Evolutionary conservation across 108 stramenopile genomes (phyloP).

Genomic region (Stephanodiscus triporus): DNA sequence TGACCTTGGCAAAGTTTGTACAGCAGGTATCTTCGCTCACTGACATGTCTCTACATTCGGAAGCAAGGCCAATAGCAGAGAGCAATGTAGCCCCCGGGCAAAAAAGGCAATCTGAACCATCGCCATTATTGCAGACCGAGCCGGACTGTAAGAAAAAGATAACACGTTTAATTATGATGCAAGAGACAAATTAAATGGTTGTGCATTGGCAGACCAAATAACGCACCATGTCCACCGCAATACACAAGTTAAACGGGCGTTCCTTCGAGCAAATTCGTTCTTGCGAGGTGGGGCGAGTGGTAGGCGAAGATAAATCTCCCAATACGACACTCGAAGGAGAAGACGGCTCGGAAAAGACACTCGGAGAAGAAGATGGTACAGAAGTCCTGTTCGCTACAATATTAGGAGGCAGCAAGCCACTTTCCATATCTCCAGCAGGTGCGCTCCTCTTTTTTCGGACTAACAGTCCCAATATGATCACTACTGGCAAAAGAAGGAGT

Average conservation of each 20-base stretch:
- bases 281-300: not conserved
- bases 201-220: no score
- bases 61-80: slow-evolving; percentile 1
- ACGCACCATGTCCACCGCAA: slow-evolving; percentile 39
- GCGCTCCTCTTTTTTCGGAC: slow-evolving; percentile 12
- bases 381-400: not conserved
- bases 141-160: no score
- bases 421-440: not conserved
- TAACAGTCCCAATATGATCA: slow-evolving; percentile 15
- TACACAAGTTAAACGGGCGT: slow-evolving; percentile 25
- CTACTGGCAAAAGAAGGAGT: not conserved
- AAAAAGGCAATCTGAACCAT: slow-evolving; percentile 17
- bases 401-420: not conserved
- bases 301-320: not conserved
- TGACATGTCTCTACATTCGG: slow-evolving; percentile 1
- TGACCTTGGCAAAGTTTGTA: slow-evolving; percentile 25
- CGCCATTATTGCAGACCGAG: slow-evolving; percentile 19
- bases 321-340: not conserved
- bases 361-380: not conserved
- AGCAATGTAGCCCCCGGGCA: slow-evolving; percentile 10
- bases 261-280: slow-evolving; percentile 14
- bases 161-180: no score
- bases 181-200: no score
- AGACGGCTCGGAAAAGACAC: slow-evolving; percentile 1
- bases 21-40: slow-evolving; percentile 25